Conservation (phyloP, 305 asterid species). For the Solanum hybrid region DNA sequence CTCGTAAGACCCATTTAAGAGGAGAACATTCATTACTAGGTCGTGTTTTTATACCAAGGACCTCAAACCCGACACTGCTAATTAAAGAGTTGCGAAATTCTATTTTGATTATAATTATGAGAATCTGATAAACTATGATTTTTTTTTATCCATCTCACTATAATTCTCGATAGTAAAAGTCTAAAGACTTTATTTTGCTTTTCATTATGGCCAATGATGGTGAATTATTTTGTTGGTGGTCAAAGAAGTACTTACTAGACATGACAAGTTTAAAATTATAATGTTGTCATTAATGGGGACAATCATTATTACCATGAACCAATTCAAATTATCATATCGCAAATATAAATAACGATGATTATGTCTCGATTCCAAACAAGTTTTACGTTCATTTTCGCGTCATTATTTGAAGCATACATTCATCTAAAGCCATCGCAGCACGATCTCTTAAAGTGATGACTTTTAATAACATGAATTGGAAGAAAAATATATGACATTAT, state of each 20-base stretch:
- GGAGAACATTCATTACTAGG: neutral
- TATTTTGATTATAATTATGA: neutral
- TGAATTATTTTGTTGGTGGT: neutral
- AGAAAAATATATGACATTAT: neutral
- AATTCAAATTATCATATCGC: neutral
- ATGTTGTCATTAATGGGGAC: neutral
- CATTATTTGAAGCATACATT: neutral
- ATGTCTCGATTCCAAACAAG: neutral
- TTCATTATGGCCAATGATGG: neutral
- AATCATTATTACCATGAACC: neutral
- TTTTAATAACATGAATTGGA: neutral
- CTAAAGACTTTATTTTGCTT: neutral
- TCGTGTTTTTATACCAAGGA: neutral
- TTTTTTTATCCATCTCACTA: no score
- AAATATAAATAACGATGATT: neutral
- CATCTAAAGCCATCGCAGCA: neutral
- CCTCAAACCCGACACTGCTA: neutral
- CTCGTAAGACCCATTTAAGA: neutral
- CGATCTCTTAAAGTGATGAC: neutral
- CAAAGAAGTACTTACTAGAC: neutral
- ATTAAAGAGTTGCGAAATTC: neutral
- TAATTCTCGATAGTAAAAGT: neutral
- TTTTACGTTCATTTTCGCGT: neutral
- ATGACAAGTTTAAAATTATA: neutral
- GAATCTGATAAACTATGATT: accelerated